Base-by-base conservation (phyloP, 257 asterid genomes). In the Solanum pennellii region DNA sequence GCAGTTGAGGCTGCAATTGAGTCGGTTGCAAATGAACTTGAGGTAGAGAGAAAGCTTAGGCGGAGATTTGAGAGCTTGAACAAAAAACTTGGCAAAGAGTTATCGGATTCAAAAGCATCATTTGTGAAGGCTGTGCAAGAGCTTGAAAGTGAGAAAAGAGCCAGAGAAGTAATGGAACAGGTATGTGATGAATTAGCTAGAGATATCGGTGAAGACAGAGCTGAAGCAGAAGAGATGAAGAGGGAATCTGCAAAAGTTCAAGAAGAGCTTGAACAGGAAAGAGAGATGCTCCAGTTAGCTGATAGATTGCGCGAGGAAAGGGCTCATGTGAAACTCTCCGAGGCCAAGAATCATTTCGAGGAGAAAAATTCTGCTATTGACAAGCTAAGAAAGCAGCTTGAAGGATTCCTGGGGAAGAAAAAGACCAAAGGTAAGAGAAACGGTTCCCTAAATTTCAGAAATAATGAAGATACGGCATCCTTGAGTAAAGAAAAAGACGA, bases 331-430 rank as follows among this genome's bases (percentile, higher is more conserved):
- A 94, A 95, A 88, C 89, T 90, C 5, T 90, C 94, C 1, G 96
- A 92, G 79, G 94, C 95, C 71, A 96, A 89, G 41, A 94, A 91
- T 89, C 96, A 91, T 15, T 91, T 88, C 29, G 98, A 94, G 92
- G 98, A 92, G 89, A 95, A 94, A 84, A 91, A 91, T 88, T 90
- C 95, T 11, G 98, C 98, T 42, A 89, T 93, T 71, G 90, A 90
- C 88, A 96, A 94, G 94, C 90, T 96, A 82, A 90, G 95, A 91
- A 95, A 91, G 87, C 99, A 96, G 33, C 93, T 95, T 10, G 98
- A 94, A 88, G 92, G 88, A 52, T 95, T 95, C 90, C 94, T 95
- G 4, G 92, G 94, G n/a, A 49, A 91, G 21, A 95, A 94, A 85
- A 86, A 89, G 49, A 92, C 82, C n/a, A 91, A 87, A 71, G 83